Evolutionary conservation across 2,329 filamentous ascomycete species (phyloP).

Genomic region (Didymellaceae sp.): DNA sequence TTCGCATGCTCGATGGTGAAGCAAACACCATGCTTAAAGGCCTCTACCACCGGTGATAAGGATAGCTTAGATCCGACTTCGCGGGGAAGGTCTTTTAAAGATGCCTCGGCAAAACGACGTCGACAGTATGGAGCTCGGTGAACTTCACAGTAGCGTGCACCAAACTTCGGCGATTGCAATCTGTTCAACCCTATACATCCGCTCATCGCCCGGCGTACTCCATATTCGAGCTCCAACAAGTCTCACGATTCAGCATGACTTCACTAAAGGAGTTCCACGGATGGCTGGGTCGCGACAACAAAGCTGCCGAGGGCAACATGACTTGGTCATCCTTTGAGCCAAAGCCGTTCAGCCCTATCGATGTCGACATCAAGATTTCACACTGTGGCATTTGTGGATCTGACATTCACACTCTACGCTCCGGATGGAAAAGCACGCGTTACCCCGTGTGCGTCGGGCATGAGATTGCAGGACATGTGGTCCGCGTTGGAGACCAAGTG

Average conservation of each 20-base stretch:
- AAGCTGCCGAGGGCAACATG: constrained; percentile 61
- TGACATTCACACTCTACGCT: constrained; percentile 49
- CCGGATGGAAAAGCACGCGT: constrained; percentile 55
- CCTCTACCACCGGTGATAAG: constrained; percentile 4
- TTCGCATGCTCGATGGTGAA: too few relatives aligned
- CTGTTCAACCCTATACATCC: too few relatives aligned
- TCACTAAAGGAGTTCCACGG: constrained; percentile 60
- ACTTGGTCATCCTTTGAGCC: constrained; percentile 58
- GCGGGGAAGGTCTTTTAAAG: constrained; percentile 8
- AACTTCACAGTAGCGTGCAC: background rate
- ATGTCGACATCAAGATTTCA: constrained; percentile 45
- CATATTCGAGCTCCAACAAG: background rate
- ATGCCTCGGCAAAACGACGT: constrained; percentile 14
- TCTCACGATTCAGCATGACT: constrained; percentile 24
- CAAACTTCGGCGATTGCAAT: background rate
- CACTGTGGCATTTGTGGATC: constrained; percentile 47
- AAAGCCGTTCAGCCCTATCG: constrained; percentile 47
- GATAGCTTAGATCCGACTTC: constrained; percentile 7
- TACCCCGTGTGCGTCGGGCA: constrained; percentile 53
- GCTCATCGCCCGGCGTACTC: too few relatives aligned
- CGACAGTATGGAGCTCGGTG: constrained; percentile 6
- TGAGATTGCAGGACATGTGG: constrained; percentile 51
- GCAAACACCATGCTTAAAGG: background rate
- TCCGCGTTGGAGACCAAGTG: constrained; percentile 45
- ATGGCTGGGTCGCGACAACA: constrained; percentile 61